These are phyloP conservation scores for Chrysoporthe austroafricana DNA, from an alignment of 2,329 filamentous ascomycete species.

Conservation along the genomic window DNA sequence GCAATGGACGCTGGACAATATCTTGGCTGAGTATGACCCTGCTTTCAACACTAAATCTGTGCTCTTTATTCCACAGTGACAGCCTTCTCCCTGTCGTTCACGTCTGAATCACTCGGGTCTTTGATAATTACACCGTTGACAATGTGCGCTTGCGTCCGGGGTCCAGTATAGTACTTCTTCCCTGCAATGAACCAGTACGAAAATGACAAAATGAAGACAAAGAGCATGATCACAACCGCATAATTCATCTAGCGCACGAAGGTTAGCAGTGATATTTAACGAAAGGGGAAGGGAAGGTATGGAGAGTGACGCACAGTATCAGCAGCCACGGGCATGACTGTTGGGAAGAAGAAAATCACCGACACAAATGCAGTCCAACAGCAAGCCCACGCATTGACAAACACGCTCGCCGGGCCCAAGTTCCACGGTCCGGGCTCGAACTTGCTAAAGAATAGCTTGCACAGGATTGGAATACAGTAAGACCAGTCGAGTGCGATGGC, in stretches of 20 bases:
- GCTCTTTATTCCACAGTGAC: conserved; percentile 8
- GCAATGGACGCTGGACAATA: too few relatives aligned
- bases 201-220: conserved; percentile 48
- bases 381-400: conserved; percentile 53
- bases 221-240: conserved; percentile 52
- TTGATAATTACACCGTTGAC: conserved; percentile 33
- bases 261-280: not conserved
- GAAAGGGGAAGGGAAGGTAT: not conserved
- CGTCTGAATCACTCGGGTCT: conserved; percentile 28
- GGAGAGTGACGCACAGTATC: conserved; percentile 42
- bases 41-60: not conserved
- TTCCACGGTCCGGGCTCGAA: conserved; percentile 58
- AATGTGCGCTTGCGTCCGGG: conserved; percentile 39
- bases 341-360: conserved; percentile 59
- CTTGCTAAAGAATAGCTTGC: conserved; percentile 52
- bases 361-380: conserved; percentile 57
- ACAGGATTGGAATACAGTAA: conserved; percentile 60
- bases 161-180: conserved; percentile 52
- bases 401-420: conserved; percentile 46
- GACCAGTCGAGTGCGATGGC: conserved; percentile 59
- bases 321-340: conserved; percentile 48
- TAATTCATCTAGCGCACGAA: conserved; percentile 53
- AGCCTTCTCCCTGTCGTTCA: conserved; percentile 30
- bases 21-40: not conserved
- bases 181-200: conserved; percentile 52